A percentile compares a stretch with the other conserved stretches of the same genome.
These are phyloP conservation scores for Prillingera fragicola DNA, from an alignment of 1,284 basidiomycete genomes.

Conservation along the genomic window DNA sequence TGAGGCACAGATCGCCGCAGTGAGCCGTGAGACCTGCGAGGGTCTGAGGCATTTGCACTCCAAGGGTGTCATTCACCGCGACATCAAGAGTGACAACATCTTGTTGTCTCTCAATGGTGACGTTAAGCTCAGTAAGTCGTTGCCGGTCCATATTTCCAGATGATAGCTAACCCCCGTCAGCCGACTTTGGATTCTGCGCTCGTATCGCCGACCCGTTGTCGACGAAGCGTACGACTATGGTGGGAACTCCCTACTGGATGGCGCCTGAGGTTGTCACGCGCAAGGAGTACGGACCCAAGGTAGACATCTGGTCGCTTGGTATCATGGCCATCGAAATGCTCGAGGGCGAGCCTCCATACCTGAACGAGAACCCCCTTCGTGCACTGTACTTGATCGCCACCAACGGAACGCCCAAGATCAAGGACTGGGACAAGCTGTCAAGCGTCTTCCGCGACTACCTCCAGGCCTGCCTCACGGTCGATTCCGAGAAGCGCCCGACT, in stretches of 20 bases:
- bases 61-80: slow-evolving; percentile 92
- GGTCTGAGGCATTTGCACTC: slow-evolving; percentile 87
- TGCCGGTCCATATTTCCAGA: background rate
- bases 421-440: slow-evolving; percentile 86
- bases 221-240: slow-evolving; percentile 98
- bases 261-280: slow-evolving; percentile 97
- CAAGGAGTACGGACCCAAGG: slow-evolving; percentile 98
- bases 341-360: slow-evolving; percentile 95
- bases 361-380: slow-evolving; percentile 93
- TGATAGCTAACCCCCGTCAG: slow-evolving; percentile 50
- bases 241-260: slow-evolving; percentile 99
- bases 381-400: slow-evolving; percentile 95
- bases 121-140: slow-evolving; percentile 85
- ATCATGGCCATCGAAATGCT: slow-evolving; percentile 99
- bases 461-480: slow-evolving; percentile 83
- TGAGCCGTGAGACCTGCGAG: slow-evolving; percentile 81
- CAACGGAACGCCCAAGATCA: slow-evolving; percentile 95
- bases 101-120: slow-evolving; percentile 86
- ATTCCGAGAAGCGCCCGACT: slow-evolving; percentile 85
- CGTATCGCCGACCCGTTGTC: slow-evolving; percentile 86
- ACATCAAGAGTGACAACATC: slow-evolving; percentile 98
- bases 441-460: slow-evolving; percentile 87
- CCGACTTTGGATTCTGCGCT: slow-evolving; percentile 98
- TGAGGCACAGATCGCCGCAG: slow-evolving; percentile 84
- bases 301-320: slow-evolving; percentile 96